Conservation (phyloP, 768 basidiomycete species). For the Pleurotus eryngii region DNA sequence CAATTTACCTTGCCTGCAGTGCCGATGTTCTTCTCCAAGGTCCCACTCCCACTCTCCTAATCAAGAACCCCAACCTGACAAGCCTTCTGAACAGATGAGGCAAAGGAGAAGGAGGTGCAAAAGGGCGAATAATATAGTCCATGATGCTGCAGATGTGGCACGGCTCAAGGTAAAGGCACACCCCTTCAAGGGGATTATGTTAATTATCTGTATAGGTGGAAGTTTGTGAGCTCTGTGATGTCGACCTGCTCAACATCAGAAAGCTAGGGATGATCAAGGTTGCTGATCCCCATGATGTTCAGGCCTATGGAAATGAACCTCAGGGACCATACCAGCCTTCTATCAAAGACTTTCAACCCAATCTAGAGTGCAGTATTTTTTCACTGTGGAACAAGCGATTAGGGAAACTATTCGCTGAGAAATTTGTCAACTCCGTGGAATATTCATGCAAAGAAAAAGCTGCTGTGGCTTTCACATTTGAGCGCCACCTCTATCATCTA, state of each 20-base stretch:
- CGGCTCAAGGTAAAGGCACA: no score
- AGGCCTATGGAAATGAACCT: background rate
- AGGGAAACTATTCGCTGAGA: background rate
- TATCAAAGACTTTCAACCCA: background rate
- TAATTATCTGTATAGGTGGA: background rate
- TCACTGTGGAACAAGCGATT: constrained; percentile 2
- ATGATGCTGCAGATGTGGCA: no score
- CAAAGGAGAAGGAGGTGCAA: no score
- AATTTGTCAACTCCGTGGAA: background rate
- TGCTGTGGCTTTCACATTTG: background rate
- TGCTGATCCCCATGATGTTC: background rate
- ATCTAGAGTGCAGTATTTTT: background rate
- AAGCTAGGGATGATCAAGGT: background rate
- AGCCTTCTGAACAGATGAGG: no score
- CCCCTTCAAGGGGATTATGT: background rate
- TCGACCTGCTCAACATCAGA: background rate
- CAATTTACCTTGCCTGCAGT: no score
- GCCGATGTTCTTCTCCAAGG: no score
- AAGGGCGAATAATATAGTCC: no score
- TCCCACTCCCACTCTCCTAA: no score
- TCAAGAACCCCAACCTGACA: no score
- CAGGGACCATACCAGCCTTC: background rate
- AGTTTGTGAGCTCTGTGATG: background rate
- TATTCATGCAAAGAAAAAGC: constrained; percentile 1
- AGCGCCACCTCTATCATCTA: background rate